phyloP scores from a whole-genome alignment of 106 monocot genomes.

The Amphibolis antarctica region DNA sequence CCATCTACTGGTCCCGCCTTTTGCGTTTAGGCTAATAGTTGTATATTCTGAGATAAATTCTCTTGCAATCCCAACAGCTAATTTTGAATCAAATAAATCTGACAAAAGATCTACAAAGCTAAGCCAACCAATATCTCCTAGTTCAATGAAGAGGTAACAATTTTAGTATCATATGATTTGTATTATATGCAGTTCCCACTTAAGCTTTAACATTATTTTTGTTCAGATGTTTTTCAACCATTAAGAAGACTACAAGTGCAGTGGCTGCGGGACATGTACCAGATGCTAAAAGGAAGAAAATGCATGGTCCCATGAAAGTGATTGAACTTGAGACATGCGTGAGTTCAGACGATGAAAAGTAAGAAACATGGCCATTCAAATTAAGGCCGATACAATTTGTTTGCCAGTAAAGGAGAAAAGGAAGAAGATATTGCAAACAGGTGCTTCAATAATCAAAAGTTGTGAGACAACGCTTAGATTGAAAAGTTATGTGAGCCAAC shows the following conservation, averaged over 20 bases:
- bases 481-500: too few relatives aligned
- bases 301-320: not conserved
- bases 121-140: not conserved
- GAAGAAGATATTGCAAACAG: too few relatives aligned
- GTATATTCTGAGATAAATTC: not conserved
- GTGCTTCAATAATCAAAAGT: too few relatives aligned
- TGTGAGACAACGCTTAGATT: too few relatives aligned
- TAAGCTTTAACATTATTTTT: not conserved
- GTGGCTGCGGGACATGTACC: not conserved
- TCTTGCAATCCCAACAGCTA: not conserved
- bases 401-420: too few relatives aligned
- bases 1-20: not conserved
- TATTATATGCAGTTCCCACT: not conserved
- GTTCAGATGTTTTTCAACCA: not conserved
- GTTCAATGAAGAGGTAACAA: not conserved
- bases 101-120: not conserved
- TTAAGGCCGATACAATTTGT: too few relatives aligned
- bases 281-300: conserved; percentile 13
- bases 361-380: not conserved
- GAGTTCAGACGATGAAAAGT: conserved; percentile 6
- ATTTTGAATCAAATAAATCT: not conserved
- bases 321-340: conserved; percentile 8
- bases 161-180: not conserved
- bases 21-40: not conserved
- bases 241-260: not conserved